Evolutionary conservation across 202 grass and related monocot species (phyloP).

Genomic region (Bolboschoenoplectus hybrid): DNA sequence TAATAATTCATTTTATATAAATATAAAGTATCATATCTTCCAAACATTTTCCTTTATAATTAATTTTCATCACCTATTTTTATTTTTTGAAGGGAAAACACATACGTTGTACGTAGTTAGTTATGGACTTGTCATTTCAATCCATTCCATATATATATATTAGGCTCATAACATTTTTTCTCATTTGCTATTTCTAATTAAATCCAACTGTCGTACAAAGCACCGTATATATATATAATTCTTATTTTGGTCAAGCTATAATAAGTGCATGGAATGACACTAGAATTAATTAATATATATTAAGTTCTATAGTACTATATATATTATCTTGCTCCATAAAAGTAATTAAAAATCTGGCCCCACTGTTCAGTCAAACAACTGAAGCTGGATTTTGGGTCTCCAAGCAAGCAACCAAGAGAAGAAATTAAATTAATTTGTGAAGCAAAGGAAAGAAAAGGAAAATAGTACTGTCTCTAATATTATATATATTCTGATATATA

Average conservation of each 20-base stretch:
- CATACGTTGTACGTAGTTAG: background rate
- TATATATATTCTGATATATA: background rate
- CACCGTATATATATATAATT: background rate
- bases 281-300: background rate
- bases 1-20: too few relatives aligned
- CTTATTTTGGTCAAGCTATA: slow-evolving; percentile 13
- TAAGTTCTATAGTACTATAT: background rate
- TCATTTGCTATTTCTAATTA: background rate
- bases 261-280: background rate
- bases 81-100: background rate
- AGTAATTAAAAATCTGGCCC: background rate
- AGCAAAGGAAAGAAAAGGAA: background rate
- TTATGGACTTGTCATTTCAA: slow-evolving; percentile 19
- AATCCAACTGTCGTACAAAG: slow-evolving; percentile 9
- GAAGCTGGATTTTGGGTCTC: slow-evolving; percentile 10
- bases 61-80: background rate
- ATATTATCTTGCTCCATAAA: background rate
- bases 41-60: too few relatives aligned
- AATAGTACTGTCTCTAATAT: background rate
- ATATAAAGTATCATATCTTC: too few relatives aligned
- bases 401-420: slow-evolving; percentile 19
- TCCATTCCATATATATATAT: background rate
- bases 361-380: slow-evolving; percentile 14
- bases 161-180: slow-evolving; percentile 25
- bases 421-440: background rate